These are phyloP conservation scores for Fusarium pseudonygamai DNA, from an alignment of 2,329 filamentous ascomycete species.

Conservation along the genomic window DNA sequence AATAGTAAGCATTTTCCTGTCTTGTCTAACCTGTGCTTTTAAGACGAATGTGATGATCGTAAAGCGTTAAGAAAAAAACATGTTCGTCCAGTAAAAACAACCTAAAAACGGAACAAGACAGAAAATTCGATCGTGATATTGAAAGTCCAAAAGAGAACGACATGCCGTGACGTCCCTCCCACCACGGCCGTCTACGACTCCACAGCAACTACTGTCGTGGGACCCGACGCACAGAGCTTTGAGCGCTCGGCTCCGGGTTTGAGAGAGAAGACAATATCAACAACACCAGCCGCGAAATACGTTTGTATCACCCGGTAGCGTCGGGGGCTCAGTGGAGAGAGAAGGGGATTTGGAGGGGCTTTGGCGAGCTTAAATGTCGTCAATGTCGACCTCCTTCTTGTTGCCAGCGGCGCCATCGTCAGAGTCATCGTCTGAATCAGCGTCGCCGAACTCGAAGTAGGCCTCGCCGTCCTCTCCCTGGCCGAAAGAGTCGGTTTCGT, in stretches of 20 bases:
- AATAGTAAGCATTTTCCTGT: slow-evolving; percentile 39
- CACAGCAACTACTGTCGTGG: slow-evolving; percentile 59
- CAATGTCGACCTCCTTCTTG: slow-evolving; percentile 87
- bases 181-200: slow-evolving; percentile 57
- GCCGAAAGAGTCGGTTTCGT: slow-evolving; percentile 96
- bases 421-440: slow-evolving; percentile 69
- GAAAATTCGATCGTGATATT: slow-evolving; percentile 28
- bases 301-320: slow-evolving; percentile 10
- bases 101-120: slow-evolving; percentile 34
- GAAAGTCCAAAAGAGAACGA: slow-evolving; percentile 41
- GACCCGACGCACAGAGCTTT: slow-evolving; percentile 41
- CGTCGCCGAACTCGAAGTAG: slow-evolving; percentile 99
- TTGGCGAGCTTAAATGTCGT: slow-evolving; percentile 78
- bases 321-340: slow-evolving; percentile 39
- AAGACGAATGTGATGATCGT: slow-evolving; percentile 35
- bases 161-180: slow-evolving; percentile 69
- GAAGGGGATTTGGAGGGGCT: slow-evolving; percentile 7
- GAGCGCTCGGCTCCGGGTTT: slow-evolving; percentile 49
- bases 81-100: slow-evolving; percentile 38
- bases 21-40: slow-evolving; percentile 43
- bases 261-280: slow-evolving; percentile 74
- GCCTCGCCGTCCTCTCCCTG: slow-evolving; percentile 94
- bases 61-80: slow-evolving; percentile 37
- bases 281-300: slow-evolving; percentile 26
- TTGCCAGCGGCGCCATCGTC: slow-evolving; percentile 65